These are phyloP conservation scores for Tetratostichococcus sp. DNA, from an alignment of 139 green algal species.

Conservation along the genomic window DNA sequence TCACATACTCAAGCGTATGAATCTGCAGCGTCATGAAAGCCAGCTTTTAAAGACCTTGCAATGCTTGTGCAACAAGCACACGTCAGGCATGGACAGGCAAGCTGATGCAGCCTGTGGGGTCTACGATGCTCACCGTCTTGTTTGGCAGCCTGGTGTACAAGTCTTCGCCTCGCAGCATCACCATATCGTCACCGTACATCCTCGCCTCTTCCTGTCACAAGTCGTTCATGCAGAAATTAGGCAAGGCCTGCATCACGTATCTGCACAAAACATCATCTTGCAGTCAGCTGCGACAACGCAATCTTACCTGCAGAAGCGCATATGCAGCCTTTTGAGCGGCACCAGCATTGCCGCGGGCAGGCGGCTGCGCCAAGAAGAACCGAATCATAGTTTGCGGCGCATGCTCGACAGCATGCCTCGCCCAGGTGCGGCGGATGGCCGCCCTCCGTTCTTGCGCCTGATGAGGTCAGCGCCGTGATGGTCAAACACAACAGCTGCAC, in stretches of 20 bases:
- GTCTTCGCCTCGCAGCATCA: slow-evolving; percentile 47
- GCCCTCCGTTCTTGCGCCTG: slow-evolving; percentile 2
- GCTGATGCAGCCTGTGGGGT: no score
- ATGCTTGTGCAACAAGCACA: no score
- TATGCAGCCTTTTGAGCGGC: neutral
- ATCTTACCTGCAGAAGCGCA: neutral
- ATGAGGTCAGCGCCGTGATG: no score
- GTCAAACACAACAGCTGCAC: no score
- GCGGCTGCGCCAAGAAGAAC: slow-evolving; percentile 42
- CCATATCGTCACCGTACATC: slow-evolving; percentile 32
- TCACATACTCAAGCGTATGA: neutral
- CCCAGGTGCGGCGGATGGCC: slow-evolving; percentile 28
- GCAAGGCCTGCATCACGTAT: no score
- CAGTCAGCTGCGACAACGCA: neutral
- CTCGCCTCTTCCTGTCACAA: slow-evolving; percentile 19
- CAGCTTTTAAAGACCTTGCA: no score
- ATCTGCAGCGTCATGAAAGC: neutral
- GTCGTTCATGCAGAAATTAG: no score
- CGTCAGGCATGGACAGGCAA: no score
- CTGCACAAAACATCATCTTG: no score
- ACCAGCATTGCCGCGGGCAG: neutral
- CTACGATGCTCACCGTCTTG: slow-evolving; percentile 48
- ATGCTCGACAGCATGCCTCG: neutral
- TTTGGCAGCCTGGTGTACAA: slow-evolving; percentile 46
- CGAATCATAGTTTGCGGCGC: slow-evolving; percentile 10